Base-by-base conservation (phyloP, 208 protist genomes). In the Trichomonas vaginalis region DNA sequence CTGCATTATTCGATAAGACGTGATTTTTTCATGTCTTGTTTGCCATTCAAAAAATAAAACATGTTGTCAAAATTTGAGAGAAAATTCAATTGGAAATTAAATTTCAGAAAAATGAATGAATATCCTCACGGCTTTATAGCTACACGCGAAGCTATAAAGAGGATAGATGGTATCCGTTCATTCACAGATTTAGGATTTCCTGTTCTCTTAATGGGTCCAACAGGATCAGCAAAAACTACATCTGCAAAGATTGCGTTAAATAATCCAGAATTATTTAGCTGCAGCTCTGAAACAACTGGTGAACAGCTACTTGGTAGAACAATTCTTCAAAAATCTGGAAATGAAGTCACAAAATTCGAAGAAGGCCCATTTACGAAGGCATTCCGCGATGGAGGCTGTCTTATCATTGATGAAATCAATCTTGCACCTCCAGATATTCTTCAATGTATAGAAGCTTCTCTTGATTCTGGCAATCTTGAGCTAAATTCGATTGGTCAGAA, bases 361-460 rank as follows among this genome's bases (percentile, higher is more conserved):
- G 8, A 35, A 42, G 51, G 61, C 0, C 90, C 90, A 80, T 95
- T 35, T 42, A 9, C 39, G 42, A 4, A 80, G 42, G 90, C 90
- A 42, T 95, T 49, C 17, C 3, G 8, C 12, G 8, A 49, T 49
- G 90, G 90, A 9, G 12, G 40, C 4, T 95, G 90, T 62, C 17
- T 95, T 17, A 45, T 95, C 21, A 17, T 95, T 27, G 90, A 95
- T 95, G 90, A 95, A 79, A 80, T 95, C 17, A 95, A 95, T 79
- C 17, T 95, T 27, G 90, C 90, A 48, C 39, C 4, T 45, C 12
- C 4, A 45, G 17, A 27, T 9, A 39, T 95, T 40, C 42, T 95
- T 17, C 90, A 95, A 42, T 95, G 12, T 42, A 95, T 95, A 49
- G 90, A 95, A 49, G 90, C 23, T 49, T 35, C 90, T 42, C 35